Evolutionary conservation across 331 rosid genomes (phyloP).

Genomic region (Pyracantha coccinea): DNA sequence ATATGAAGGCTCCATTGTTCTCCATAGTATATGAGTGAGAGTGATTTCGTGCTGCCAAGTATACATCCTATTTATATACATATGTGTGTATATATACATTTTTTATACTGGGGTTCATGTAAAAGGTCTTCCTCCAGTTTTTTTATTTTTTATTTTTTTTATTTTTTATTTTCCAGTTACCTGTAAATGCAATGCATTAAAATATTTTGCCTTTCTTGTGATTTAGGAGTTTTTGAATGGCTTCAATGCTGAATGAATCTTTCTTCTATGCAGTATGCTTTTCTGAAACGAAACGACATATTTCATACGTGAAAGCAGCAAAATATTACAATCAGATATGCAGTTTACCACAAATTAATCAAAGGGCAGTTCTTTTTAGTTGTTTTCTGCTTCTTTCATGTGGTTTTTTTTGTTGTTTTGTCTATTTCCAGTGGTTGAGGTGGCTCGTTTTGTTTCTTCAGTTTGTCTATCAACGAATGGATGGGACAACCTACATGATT

Average conservation of each 20-base stretch:
- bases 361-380: background rate
- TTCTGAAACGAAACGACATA: background rate
- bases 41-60: conserved; percentile 30
- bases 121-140: conserved; percentile 1
- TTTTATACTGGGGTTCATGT: conserved; percentile 2
- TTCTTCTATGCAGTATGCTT: background rate
- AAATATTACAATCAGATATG: background rate
- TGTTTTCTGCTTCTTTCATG: background rate
- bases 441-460: conserved; percentile 33
- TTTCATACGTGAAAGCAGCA: background rate
- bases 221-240: conserved; percentile 10
- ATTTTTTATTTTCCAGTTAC: background rate
- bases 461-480: conserved; percentile 19
- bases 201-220: background rate
- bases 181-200: conserved; percentile 5
- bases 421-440: conserved; percentile 50
- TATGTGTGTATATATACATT: too few species aligned
- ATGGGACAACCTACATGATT: conserved; percentile 37
- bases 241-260: background rate
- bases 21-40: conserved; percentile 25
- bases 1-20: conserved; percentile 2
- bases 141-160: background rate
- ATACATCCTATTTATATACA: conserved; percentile 34
- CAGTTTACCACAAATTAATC: background rate
- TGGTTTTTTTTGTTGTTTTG: conserved; percentile 29